Base-by-base conservation (phyloP, 768 basidiomycete species). In the Trichaptum fuscoviolaceum region DNA sequence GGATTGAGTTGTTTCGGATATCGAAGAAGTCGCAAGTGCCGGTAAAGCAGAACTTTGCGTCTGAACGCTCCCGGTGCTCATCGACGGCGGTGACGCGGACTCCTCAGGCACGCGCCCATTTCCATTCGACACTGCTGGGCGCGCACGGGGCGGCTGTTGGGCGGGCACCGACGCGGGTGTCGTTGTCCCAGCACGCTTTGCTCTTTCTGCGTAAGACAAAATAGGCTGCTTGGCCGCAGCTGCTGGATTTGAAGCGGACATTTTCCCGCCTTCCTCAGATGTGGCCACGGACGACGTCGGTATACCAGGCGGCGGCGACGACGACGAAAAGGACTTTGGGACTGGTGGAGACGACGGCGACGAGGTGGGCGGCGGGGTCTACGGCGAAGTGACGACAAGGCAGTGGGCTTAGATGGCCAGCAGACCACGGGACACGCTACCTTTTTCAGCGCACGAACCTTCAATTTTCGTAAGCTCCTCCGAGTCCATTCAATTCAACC, bases 151-250 rank as follows among this genome's bases (percentile, higher is more conserved):
- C 63, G 36, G 59, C 36, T 27, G 66, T 59, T 20, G 65, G 30
- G 24, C 35, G 61, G 35, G 65, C n/a, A n/a, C 58, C 23, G 35
- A 66, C 62, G 64, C 58, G 64, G 34, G 57, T 62, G 67, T 69
- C 57, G 57, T 63, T 66, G 52, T 75, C 68, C 69, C 70, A 1
- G 82, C 82, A 71, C 80, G 83, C 76, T 80, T 83, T 67, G 82
- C 84, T 59, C 80, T 81, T 63, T 85, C 80, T 42, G 84, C 85
- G 69, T 89, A 89, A 30, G 87, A 88, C 62, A 86, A 80, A 66
- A 80, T 74, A 69, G 78, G 78, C 58, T 74, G 75, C 63, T 76
- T 76, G 66, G 73, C 70, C 52, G 73, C 42, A 35, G 73, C 66
- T 62, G 75, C 68, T 34, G 74, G 66, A 57, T 70, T 67, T 52